Base-by-base conservation (phyloP, 106 monocot genomes). In the Allium sativum region DNA sequence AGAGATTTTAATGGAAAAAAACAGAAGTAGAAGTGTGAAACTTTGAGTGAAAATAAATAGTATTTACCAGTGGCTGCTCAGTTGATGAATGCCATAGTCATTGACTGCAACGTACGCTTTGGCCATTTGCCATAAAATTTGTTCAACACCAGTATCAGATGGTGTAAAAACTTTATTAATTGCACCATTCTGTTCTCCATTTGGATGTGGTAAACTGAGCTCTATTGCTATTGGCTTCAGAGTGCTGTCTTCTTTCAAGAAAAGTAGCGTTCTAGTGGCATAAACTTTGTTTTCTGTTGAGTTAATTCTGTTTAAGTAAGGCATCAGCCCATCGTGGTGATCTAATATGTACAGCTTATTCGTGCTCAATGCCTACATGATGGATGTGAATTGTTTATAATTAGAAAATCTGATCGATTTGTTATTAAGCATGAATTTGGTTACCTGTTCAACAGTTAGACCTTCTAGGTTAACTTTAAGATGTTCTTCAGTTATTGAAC, bases 391-490 rank as follows among this genome's bases (percentile, higher is more conserved):
- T 14, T 42, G 5, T 14, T 8, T 31, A 3, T 5, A 31, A 31
- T 31, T 31, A 31, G 4, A 3, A 31, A 2, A 31, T 3, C 2
- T 31, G 31, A 31, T 31, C 5, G 31, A 31, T 31, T 31, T 31
- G 31, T 31, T 31, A 31, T 31, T 31, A 31, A 31, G 31, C 31
- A 31, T 14, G 61, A 61, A 9, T 42, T 21, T 12, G 6, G 10
- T 18, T 19, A 61, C 61, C 73, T 85, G 42, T 10, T 81, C 42
- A 2, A 85, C 76, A 7, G 76, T 71, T 8, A 89, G 45, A 0
- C 84, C 81, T 8, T 82, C 79, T 2, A 84, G 42, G 55, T 70
- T 71, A 7, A 61, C 52, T 66, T 65, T 57, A 42, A 89, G 71
- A 57, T 84, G 74, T 4, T 57, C 73, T 41, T 62, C 64, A 5